Conservation (phyloP, 495 filamentous ascomycete genomes). For the Aspergillus campestris region DNA sequence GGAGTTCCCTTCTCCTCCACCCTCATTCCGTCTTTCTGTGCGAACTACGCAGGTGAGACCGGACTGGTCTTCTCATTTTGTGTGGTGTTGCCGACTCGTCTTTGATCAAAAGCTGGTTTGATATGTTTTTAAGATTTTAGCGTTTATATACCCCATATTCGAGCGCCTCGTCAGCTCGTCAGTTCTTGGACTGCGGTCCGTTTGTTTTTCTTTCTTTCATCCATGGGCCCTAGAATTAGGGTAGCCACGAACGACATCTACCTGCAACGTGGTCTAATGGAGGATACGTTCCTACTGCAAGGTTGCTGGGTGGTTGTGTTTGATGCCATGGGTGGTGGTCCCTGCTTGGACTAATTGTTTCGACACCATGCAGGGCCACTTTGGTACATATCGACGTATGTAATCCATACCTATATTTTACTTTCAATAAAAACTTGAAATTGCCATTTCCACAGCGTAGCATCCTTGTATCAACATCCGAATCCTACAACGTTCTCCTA, state of each 20-base stretch:
- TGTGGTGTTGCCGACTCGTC: background rate
- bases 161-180: constrained; percentile 17
- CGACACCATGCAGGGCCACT: background rate
- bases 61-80: background rate
- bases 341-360: constrained; percentile 8
- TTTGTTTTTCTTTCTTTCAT: constrained; percentile 5
- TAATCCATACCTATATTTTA: constrained; percentile 10
- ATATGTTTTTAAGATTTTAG: constrained; percentile 2
- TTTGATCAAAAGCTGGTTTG: background rate
- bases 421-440: too few relatives aligned
- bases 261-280: too few relatives aligned
- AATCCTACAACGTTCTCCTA: too few relatives aligned
- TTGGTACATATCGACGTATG: constrained; percentile 22
- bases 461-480: too few relatives aligned
- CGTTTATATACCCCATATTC: constrained; percentile 18
- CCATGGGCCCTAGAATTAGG: too few relatives aligned
- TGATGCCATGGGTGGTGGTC: too few relatives aligned
- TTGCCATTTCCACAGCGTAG: too few relatives aligned
- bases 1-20: background rate
- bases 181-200: constrained; percentile 12
- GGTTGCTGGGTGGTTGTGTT: too few relatives aligned
- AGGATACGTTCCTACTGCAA: too few relatives aligned
- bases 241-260: too few relatives aligned
- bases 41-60: too few relatives aligned
- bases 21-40: background rate